phyloP scores from a whole-genome alignment of 2,329 filamentous ascomycete species.

The Tolypocladium tropicale region DNA sequence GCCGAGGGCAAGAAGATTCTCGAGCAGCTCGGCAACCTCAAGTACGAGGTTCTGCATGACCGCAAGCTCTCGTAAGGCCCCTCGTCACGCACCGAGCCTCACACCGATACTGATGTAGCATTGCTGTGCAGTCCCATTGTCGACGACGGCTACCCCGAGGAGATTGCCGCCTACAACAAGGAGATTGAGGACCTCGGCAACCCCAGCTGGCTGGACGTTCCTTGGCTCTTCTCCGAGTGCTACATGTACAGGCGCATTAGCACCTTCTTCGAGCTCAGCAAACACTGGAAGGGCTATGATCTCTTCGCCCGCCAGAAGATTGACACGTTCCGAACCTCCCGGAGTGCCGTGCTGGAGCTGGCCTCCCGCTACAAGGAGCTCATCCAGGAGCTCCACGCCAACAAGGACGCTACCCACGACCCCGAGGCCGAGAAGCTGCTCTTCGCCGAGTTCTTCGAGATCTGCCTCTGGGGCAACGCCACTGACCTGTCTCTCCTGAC shows the following conservation, averaged over 20 bases:
- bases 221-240: conserved; percentile 90
- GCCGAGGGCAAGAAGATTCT: conserved; percentile 83
- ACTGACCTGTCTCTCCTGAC: conserved; percentile 89
- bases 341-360: conserved; percentile 74
- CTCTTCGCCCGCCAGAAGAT: conserved; percentile 86
- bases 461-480: conserved; percentile 95
- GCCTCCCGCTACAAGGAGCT: conserved; percentile 70
- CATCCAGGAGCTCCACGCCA: conserved; percentile 50
- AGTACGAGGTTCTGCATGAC: conserved; percentile 93
- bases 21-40: conserved; percentile 67
- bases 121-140: conserved; percentile 47
- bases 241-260: conserved; percentile 85
- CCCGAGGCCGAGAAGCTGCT: conserved; percentile 64
- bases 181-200: conserved; percentile 67
- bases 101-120: conserved; percentile 1
- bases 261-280: conserved; percentile 65
- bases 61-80: conserved; percentile 57
- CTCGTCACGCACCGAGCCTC: background rate
- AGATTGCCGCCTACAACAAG: conserved; percentile 75
- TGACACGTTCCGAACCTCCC: conserved; percentile 83
- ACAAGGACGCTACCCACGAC: conserved; percentile 42
- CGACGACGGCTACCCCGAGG: conserved; percentile 71
- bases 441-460: conserved; percentile 90
- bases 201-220: conserved; percentile 70
- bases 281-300: conserved; percentile 83